Conservation (phyloP, 257 asterid species). For the Forsythia suspensa region DNA sequence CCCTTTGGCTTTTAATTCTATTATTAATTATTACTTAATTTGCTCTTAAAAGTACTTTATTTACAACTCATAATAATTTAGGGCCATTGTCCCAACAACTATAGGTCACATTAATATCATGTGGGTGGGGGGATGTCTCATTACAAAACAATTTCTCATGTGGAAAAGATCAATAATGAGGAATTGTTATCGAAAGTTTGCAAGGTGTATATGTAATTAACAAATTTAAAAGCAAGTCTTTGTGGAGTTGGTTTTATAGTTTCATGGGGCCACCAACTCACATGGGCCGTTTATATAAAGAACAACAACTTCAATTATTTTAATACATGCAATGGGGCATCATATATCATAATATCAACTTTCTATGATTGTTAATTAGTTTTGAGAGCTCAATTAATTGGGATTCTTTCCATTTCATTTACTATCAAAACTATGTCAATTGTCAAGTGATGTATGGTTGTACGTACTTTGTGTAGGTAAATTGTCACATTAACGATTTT, state of each 20-base stretch:
- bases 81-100: slow-evolving; percentile 34
- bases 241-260: slow-evolving; percentile 47
- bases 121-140: slow-evolving; percentile 10
- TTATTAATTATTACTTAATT: not conserved
- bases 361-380: slow-evolving; percentile 21
- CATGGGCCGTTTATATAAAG: slow-evolving; percentile 70
- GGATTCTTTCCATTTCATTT: too few relatives aligned
- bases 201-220: slow-evolving; percentile 52
- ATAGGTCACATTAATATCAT: slow-evolving; percentile 1
- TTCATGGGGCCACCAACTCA: slow-evolving; percentile 55
- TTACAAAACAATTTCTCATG: slow-evolving; percentile 22
- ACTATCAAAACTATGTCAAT: too few relatives aligned
- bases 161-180: slow-evolving; percentile 47
- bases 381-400: not conserved
- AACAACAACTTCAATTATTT: slow-evolving; percentile 37
- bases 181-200: slow-evolving; percentile 34
- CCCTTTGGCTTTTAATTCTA: slow-evolving; percentile 52
- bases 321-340: slow-evolving; percentile 24
- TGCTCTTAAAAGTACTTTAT: slow-evolving; percentile 21
- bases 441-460: not conserved
- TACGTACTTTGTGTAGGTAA: not conserved
- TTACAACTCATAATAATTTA: slow-evolving; percentile 41
- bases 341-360: slow-evolving; percentile 14
- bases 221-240: slow-evolving; percentile 44
- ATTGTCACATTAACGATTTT: too few relatives aligned